Conservation (phyloP, 75 land plant species). For the Gnetum montanum region DNA sequence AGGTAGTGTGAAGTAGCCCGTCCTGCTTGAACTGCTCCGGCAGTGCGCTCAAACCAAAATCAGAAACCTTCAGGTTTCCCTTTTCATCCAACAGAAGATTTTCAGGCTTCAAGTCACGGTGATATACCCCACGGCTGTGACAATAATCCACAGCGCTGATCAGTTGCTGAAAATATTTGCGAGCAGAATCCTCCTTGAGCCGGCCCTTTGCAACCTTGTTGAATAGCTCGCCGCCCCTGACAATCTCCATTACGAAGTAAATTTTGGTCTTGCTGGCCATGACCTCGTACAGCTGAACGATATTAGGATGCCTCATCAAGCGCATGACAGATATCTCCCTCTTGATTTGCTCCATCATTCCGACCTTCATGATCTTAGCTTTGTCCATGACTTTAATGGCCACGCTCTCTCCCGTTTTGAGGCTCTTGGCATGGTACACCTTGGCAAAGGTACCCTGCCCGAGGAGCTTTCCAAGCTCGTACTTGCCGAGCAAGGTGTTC, state of each 20-base stretch:
- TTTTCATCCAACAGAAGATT: slow-evolving; percentile 37
- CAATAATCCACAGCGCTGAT: slow-evolving; percentile 31
- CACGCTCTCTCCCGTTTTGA: no score
- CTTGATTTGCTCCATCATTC: slow-evolving; percentile 46
- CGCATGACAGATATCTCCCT: slow-evolving; percentile 60
- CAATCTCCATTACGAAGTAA: slow-evolving; percentile 57
- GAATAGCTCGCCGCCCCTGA: slow-evolving; percentile 41
- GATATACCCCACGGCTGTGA: slow-evolving; percentile 37
- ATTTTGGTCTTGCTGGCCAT: slow-evolving; percentile 66
- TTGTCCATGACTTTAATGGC: no score
- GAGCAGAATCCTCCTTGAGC: slow-evolving; percentile 25
- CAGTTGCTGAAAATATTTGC: slow-evolving; percentile 43
- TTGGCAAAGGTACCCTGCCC: no score
- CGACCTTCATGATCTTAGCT: slow-evolving; percentile 33
- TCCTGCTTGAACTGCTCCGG: no score
- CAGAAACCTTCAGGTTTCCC: background rate
- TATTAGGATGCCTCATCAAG: slow-evolving; percentile 61
- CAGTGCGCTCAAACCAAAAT: no score
- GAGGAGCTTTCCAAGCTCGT: no score
- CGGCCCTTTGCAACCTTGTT: slow-evolving; percentile 35
- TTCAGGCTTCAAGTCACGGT: slow-evolving; percentile 50
- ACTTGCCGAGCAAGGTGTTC: no score
- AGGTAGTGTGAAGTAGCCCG: no score
- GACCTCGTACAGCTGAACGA: slow-evolving; percentile 65
- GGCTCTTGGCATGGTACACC: no score